Percentiles rank a stretch among this genome's conserved stretches.
phyloP scores from a whole-genome alignment of 164 flowering plant genomes.

The Santalum album region DNA sequence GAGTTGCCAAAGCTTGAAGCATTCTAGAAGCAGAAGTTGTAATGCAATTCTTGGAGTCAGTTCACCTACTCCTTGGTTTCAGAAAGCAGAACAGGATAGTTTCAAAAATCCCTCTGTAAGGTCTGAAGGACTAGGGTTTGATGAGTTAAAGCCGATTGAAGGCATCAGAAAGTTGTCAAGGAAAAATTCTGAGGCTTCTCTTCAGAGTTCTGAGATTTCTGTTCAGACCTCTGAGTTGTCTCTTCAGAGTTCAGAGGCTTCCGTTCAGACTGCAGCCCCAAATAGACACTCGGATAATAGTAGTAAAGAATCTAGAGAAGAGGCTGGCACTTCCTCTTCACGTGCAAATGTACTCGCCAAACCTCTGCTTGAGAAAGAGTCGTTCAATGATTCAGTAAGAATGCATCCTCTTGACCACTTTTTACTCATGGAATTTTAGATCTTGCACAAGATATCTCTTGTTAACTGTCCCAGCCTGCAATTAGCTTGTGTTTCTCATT shows the following conservation, averaged over 20 bases:
- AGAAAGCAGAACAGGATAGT: conserved; percentile 17
- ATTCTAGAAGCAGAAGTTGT: conserved; percentile 57
- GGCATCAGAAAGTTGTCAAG: conserved; percentile 20
- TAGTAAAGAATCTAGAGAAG: no score
- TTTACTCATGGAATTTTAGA: neutral
- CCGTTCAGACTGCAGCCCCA: no score
- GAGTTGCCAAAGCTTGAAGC: conserved; percentile 18
- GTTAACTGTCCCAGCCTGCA: no score
- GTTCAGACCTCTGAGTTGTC: no score
- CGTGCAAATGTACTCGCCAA: conserved; percentile 9
- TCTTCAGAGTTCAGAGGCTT: no score
- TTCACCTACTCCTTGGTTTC: conserved; percentile 12
- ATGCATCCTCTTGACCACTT: neutral
- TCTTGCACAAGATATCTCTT: no score
- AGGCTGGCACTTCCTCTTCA: neutral
- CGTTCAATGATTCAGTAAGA: conserved; percentile 15
- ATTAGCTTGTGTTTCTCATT: no score
- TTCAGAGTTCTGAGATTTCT: no score
- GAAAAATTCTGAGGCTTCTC: conserved; percentile 24
- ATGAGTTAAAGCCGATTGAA: conserved; percentile 19
- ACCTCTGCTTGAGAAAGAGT: conserved; percentile 6
- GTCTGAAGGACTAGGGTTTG: conserved; percentile 21
- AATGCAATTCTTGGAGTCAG: conserved; percentile 25
- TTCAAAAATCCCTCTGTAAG: conserved; percentile 30
- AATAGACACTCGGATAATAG: no score